These are phyloP conservation scores for Rhodotorula sphaerocarpa DNA, from an alignment of 768 basidiomycete genomes.

Conservation along the genomic window DNA sequence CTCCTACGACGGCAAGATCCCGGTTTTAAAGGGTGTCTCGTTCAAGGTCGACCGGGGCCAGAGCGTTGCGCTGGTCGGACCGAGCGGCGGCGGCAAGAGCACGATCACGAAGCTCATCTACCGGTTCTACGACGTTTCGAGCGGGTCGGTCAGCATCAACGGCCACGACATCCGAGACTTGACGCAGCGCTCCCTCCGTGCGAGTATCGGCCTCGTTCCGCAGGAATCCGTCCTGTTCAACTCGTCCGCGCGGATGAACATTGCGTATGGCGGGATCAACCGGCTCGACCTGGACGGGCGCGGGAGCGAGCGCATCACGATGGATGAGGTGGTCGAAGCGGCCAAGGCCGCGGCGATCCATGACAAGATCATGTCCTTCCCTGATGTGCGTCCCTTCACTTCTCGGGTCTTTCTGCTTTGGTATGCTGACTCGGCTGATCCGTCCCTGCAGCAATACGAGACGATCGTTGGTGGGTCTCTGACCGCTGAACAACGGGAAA, in stretches of 20 bases:
- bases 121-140: constrained; percentile 75
- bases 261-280: constrained; percentile 51
- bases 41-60: constrained; percentile 82
- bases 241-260: constrained; percentile 35
- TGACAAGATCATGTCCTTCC: constrained; percentile 72
- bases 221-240: constrained; percentile 54
- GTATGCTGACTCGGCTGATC: neutral
- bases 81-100: constrained; percentile 72
- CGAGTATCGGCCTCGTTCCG: constrained; percentile 81
- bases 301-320: constrained; percentile 51
- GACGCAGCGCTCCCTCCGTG: constrained; percentile 68
- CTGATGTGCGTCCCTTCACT: constrained; percentile 48
- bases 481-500: no score
- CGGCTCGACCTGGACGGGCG: constrained; percentile 43
- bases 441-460: constrained; percentile 51
- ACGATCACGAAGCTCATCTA: constrained; percentile 53
- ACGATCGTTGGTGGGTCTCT: constrained; percentile 55
- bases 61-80: constrained; percentile 81
- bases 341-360: constrained; percentile 80
- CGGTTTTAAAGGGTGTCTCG: constrained; percentile 64
- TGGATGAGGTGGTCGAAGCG: constrained; percentile 68
- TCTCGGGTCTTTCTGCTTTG: neutral
- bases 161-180: constrained; percentile 80
- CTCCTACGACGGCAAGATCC: constrained; percentile 54
- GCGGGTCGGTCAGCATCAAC: constrained; percentile 53